A percentile compares a stretch with the other conserved stretches of the same genome.
Evolutionary conservation across 2,329 filamentous ascomycete genomes (phyloP).

Genomic region (Scedosporium minutisporum): DNA sequence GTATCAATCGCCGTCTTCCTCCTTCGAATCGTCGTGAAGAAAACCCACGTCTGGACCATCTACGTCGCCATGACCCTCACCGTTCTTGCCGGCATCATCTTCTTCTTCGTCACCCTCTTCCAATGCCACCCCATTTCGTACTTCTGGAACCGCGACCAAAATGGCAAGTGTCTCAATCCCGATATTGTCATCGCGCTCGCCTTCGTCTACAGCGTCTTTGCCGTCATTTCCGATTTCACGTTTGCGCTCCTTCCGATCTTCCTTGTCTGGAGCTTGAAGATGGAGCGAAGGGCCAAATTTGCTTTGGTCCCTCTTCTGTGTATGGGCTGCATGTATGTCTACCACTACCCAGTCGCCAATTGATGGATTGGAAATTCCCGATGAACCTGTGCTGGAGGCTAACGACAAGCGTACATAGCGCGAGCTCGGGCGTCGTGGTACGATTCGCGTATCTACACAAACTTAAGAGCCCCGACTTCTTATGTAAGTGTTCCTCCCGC

Average conservation of each 20-base stretch:
- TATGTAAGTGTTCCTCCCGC: slow-evolving; percentile 23
- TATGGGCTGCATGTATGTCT: slow-evolving; percentile 41
- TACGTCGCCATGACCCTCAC: slow-evolving; percentile 24
- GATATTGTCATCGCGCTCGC: slow-evolving; percentile 40
- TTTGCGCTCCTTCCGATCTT: slow-evolving; percentile 43
- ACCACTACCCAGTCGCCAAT: not conserved
- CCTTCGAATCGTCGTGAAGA: slow-evolving; percentile 27
- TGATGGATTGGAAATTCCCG: not conserved
- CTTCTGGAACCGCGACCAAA: slow-evolving; percentile 27
- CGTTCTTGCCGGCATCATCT: slow-evolving; percentile 25
- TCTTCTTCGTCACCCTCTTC: slow-evolving; percentile 31
- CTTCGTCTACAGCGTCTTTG: slow-evolving; percentile 40
- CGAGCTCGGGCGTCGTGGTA: slow-evolving; percentile 33
- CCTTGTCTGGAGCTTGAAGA: slow-evolving; percentile 45
- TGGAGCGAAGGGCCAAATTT: slow-evolving; percentile 40
- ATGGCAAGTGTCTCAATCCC: slow-evolving; percentile 26
- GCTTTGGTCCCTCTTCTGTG: slow-evolving; percentile 42
- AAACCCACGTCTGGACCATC: slow-evolving; percentile 24
- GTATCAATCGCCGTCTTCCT: slow-evolving; percentile 33
- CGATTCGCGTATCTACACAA: slow-evolving; percentile 28
- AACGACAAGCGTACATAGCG: slow-evolving; percentile 18
- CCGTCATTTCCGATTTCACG: slow-evolving; percentile 39
- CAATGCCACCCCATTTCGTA: slow-evolving; percentile 29
- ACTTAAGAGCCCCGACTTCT: slow-evolving; percentile 30
- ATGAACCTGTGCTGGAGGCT: not conserved